These are phyloP conservation scores for Aspergillus neotritici DNA, from an alignment of 2,329 filamentous ascomycete genomes.

Conservation along the genomic window DNA sequence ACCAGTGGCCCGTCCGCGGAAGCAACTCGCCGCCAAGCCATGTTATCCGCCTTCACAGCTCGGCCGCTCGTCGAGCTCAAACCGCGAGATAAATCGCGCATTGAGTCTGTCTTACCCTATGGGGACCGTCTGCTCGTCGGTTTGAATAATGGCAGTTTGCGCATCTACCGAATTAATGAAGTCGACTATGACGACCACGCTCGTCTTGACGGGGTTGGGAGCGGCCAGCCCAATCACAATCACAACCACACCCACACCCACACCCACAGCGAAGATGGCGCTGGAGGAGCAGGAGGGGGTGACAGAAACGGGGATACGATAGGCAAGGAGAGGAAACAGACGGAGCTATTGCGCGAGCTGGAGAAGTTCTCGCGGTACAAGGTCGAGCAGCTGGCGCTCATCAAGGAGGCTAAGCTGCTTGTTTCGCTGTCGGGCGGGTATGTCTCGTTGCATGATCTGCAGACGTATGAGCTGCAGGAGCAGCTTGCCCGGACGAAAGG, in stretches of 20 bases:
- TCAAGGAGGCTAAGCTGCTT: conserved; percentile 89
- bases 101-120: conserved; percentile 90
- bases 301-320: conserved; percentile 11
- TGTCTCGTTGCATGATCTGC: conserved; percentile 82
- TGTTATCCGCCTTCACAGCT: conserved; percentile 97
- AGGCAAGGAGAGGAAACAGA: conserved; percentile 47
- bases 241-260: conserved; percentile 5
- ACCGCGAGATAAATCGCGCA: conserved; percentile 90
- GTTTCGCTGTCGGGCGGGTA: conserved; percentile 86
- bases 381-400: conserved; percentile 88
- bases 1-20: not conserved
- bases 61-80: conserved; percentile 95
- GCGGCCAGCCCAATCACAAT: too few relatives aligned
- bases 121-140: conserved; percentile 90
- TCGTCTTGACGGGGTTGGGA: not conserved
- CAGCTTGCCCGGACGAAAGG: conserved; percentile 78
- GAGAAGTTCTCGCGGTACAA: conserved; percentile 89
- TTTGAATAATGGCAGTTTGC: conserved; percentile 79
- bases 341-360: conserved; percentile 82
- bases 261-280: not conserved
- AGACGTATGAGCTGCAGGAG: conserved; percentile 76
- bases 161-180: conserved; percentile 88
- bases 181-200: conserved; percentile 28
- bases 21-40: conserved; percentile 36
- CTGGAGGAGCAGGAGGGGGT: conserved; percentile 11